Conservation (phyloP, 768 basidiomycete genomes). For the Psilocybe subaeruginosa region DNA sequence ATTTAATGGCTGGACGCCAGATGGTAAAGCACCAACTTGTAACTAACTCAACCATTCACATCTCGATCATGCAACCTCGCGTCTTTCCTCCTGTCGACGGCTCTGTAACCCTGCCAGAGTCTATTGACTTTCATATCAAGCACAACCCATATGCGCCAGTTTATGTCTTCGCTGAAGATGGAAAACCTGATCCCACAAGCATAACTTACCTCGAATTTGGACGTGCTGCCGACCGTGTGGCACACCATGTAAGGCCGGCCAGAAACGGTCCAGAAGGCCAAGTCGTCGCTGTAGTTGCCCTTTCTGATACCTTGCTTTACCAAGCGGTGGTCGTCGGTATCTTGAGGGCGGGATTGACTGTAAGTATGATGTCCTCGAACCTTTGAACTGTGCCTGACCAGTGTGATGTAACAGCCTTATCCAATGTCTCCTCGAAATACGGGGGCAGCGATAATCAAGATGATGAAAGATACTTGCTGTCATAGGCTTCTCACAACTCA, state of each 20-base stretch:
- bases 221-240: constrained; percentile 44
- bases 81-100: constrained; percentile 30
- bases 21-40: too few species aligned
- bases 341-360: constrained; percentile 37
- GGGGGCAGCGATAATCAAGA: constrained; percentile 32
- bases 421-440: constrained; percentile 44
- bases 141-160: constrained; percentile 32
- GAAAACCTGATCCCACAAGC: constrained; percentile 16
- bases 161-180: constrained; percentile 31
- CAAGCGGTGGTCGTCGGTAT: constrained; percentile 43
- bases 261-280: constrained; percentile 23
- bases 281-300: constrained; percentile 39
- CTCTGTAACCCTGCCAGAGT: constrained; percentile 31
- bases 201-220: constrained; percentile 47
- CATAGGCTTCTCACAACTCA: constrained; percentile 38
- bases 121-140: constrained; percentile 33
- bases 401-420: constrained; percentile 30
- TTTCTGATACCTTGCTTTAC: constrained; percentile 38
- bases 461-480: constrained; percentile 40
- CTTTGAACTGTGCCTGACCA: too few species aligned
- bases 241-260: constrained; percentile 35
- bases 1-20: too few species aligned
- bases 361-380: constrained; percentile 16
- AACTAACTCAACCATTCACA: neutral
- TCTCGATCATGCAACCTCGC: neutral